Percentiles rank a stretch among this genome's conserved stretches.
Conservation (phyloP, 2,329 filamentous ascomycete species). For the Fusarium neocosmosporiellum region DNA sequence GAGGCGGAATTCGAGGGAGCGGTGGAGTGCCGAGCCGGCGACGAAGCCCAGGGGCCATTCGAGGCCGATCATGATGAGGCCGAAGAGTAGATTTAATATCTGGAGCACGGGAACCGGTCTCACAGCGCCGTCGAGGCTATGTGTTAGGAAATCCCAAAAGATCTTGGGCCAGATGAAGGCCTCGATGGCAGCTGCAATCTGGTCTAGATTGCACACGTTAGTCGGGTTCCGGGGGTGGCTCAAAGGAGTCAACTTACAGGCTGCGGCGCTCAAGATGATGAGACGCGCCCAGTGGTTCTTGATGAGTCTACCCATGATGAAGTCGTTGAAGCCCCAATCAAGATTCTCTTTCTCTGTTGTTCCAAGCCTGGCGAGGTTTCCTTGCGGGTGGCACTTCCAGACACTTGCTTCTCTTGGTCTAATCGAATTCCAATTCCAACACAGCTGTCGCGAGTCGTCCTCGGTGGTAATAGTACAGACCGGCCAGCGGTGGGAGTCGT, state of each 20-base stretch:
- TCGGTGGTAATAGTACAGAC: conserved; percentile 30
- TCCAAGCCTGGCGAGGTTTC: conserved; percentile 2
- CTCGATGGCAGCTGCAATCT: conserved; percentile 84
- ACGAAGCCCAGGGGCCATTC: conserved; percentile 89
- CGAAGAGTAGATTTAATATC: conserved; percentile 87
- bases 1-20: conserved; percentile 87
- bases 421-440: conserved; percentile 20
- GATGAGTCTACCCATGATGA: conserved; percentile 92
- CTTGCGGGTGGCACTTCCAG: conserved; percentile 11
- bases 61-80: conserved; percentile 81
- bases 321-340: conserved; percentile 23
- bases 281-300: conserved; percentile 99
- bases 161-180: conserved; percentile 99
- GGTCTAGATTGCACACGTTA: conserved; percentile 70
- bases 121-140: conserved; percentile 86
- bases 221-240: conserved; percentile 29
- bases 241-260: conserved; percentile 66
- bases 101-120: conserved; percentile 91
- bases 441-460: conserved; percentile 18
- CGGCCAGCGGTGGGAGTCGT: conserved; percentile 28
- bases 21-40: conserved; percentile 82
- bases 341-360: conserved; percentile 10
- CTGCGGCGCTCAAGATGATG: conserved; percentile 86
- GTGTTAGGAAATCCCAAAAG: conserved; percentile 97
- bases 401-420: conserved; percentile 21